These are phyloP conservation scores for Dictyostelium firmibasis DNA, from an alignment of 78 protist species.

Conservation along the genomic window DNA sequence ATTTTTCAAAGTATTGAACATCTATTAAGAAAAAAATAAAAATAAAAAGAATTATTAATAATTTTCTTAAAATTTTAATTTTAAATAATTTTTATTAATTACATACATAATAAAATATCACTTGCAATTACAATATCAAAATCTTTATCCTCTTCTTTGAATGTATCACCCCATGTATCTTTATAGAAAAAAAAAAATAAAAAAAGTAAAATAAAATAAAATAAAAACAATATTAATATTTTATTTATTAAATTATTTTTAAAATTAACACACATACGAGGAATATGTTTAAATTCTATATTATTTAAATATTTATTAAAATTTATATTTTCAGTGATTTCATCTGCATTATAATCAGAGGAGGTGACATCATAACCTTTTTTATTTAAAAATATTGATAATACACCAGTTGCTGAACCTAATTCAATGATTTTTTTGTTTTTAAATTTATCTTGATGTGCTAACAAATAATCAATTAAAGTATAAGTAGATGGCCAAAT, in stretches of 20 bases:
- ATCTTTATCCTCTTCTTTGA: conserved; percentile 18
- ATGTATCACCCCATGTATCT: conserved; percentile 58
- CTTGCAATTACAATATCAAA: conserved; percentile 62
- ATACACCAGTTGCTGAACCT: conserved; percentile 53
- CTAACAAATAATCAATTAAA: conserved; percentile 8
- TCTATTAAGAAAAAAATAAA: neutral
- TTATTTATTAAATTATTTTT: no score
- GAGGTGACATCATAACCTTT: conserved; percentile 41
- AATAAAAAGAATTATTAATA: neutral
- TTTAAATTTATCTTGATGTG: conserved; percentile 1
- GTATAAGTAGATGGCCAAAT: conserved; percentile 55
- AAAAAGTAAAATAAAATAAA: neutral
- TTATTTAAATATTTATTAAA: conserved; percentile 25
- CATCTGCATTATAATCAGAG: conserved; percentile 10
- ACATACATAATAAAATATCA: conserved; percentile 67
- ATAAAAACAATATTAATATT: neutral
- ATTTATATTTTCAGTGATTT: conserved; percentile 18
- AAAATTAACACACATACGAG: conserved; percentile 31
- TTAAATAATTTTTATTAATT: neutral
- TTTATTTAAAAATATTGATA: conserved; percentile 33
- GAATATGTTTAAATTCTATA: conserved; percentile 25
- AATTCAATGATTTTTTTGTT: conserved; percentile 46
- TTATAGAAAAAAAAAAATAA: neutral
- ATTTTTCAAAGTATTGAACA: conserved; percentile 46
- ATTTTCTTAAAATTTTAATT: neutral